Evolutionary conservation across 352 stramenopile genomes (phyloP).

Genomic region (Thalassiosira exigua): DNA sequence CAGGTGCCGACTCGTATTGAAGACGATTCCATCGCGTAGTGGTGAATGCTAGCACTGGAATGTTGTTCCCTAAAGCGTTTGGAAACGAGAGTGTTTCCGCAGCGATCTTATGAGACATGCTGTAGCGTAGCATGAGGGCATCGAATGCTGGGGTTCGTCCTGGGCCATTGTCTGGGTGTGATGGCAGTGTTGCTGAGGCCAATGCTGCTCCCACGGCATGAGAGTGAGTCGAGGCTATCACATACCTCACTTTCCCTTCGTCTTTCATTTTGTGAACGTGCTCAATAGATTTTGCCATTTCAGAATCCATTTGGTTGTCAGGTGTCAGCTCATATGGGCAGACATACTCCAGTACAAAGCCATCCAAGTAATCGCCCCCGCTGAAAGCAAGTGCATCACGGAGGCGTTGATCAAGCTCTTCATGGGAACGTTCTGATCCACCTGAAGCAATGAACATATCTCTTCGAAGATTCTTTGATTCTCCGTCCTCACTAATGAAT

Average conservation of each 20-base stretch:
- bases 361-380: slow-evolving; percentile 48
- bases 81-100: slow-evolving; percentile 46
- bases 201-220: slow-evolving; percentile 37
- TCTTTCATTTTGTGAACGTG: slow-evolving; percentile 23
- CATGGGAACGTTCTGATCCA: slow-evolving; percentile 20
- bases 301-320: not conserved
- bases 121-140: slow-evolving; percentile 55
- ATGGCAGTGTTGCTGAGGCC: slow-evolving; percentile 5
- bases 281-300: slow-evolving; percentile 30
- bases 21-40: slow-evolving; percentile 57
- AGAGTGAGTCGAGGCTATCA: slow-evolving; percentile 46
- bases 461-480: not conserved
- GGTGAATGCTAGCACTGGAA: slow-evolving; percentile 53
- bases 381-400: slow-evolving; percentile 34
- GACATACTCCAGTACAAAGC: slow-evolving; percentile 57
- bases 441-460: slow-evolving; percentile 55
- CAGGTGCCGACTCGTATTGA: slow-evolving; percentile 10
- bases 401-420: slow-evolving; percentile 34
- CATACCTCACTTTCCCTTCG: slow-evolving; percentile 39
- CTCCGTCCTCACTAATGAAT: not conserved
- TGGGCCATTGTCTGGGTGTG: not conserved
- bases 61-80: slow-evolving; percentile 16
- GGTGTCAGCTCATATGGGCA: slow-evolving; percentile 35
- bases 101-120: slow-evolving; percentile 38
- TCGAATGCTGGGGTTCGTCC: slow-evolving; percentile 10